Percentiles rank a stretch among this genome's conserved stretches.
Conservation (phyloP, 2,329 filamentous ascomycete species). For the Helotiales sp. region DNA sequence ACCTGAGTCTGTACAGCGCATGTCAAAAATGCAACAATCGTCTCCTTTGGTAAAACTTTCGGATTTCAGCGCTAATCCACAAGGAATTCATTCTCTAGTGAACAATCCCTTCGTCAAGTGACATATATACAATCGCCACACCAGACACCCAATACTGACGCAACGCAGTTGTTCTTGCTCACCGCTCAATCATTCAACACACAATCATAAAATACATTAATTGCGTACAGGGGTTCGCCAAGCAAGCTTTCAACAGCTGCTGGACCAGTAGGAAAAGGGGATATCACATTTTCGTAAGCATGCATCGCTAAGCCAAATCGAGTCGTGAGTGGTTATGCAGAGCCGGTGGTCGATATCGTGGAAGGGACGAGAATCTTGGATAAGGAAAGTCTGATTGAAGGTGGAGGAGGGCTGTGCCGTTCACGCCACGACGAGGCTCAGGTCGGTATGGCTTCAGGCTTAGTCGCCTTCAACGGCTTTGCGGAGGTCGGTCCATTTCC, state of each 20-base stretch:
- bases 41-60: too few relatives aligned
- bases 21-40: too few relatives aligned
- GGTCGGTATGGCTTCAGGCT: too few relatives aligned
- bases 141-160: not conserved
- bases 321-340: not conserved
- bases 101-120: not conserved
- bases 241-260: not conserved
- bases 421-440: conserved; percentile 11
- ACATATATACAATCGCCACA: conserved; percentile 2
- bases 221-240: not conserved
- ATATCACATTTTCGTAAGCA: conserved; percentile 24
- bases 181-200: not conserved
- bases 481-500: conserved; percentile 75
- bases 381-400: conserved; percentile 1
- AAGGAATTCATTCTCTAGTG: not conserved
- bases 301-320: conserved; percentile 25
- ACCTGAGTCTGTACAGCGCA: too few relatives aligned
- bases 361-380: not conserved
- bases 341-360: not conserved
- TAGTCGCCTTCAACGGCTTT: conserved; percentile 51
- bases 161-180: not conserved
- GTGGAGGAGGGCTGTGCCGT: conserved; percentile 12
- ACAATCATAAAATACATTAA: conserved; percentile 26
- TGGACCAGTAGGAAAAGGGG: conserved; percentile 16
- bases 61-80: too few relatives aligned